Evolutionary conservation across 768 basidiomycete species (phyloP), one percentile per base, ranked within the genome.

Genomic region (Lactifluus volemus): DNA sequence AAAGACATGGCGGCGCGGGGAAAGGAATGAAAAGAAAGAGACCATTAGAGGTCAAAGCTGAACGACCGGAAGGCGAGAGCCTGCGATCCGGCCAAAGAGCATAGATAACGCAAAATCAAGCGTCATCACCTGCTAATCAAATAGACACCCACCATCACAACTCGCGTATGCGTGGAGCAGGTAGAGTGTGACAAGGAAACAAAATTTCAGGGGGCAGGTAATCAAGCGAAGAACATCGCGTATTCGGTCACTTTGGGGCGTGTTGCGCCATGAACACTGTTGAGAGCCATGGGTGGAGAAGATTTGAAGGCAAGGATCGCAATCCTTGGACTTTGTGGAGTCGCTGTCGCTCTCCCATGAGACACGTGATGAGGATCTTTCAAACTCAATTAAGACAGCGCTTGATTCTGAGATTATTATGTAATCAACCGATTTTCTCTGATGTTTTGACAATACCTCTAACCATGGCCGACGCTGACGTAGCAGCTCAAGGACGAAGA

Each of bases 331-430:
- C 10, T 32, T 51, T 25, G 25, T 25, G 25, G 25, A 25, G 25
- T 25, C 25, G 25, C 25, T 25, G 1, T 25, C n/a, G n/a, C n/a
- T n/a, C n/a, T n/a, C n/a, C 25, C 44, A 45, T 0, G 41, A 42
- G 12, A 1, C 60, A 61, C 60, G 60, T 61, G 60, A 61, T 25
- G n/a, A 8, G 53, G 30, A 2, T 25, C 39, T 32, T 36, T 21
- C 32, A 5, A 34, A 34, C 32, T 34, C 25, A 25, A 25, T 25
- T 25, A 2, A 25, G 25, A 25, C 25, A 1, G 25, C 25, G 25
- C 25, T 25, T 25, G 25, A 25, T 25, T 1, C 25, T 25, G 25
- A 25, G 25, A 25, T 25, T 25, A 25, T 25, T 25, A 25, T 25
- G 25, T 25, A 25, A 25, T 25, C 25, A 34, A 34, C 9, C 32